phyloP scores from a whole-genome alignment of 2,329 filamentous ascomycete species.

The Monosporascus ibericus region DNA sequence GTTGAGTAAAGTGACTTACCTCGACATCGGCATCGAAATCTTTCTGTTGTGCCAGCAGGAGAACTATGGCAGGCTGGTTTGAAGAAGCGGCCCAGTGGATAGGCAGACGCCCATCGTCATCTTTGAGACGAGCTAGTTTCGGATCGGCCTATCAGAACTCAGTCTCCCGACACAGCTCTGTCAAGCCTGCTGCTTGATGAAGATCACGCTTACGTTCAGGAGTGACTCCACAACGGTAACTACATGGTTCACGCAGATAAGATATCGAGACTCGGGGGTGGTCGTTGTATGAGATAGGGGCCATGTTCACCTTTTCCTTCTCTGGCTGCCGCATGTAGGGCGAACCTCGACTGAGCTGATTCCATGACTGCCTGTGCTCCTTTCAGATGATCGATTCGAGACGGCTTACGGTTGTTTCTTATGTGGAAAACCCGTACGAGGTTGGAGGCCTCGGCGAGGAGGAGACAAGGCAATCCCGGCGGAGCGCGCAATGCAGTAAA shows the following conservation, averaged over 20 bases:
- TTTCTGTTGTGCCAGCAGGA: constrained; percentile 62
- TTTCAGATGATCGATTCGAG: not conserved
- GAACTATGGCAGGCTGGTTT: constrained; percentile 69
- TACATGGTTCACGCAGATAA: constrained; percentile 27
- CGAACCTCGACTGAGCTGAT: constrained; percentile 51
- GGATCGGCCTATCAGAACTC: constrained; percentile 58
- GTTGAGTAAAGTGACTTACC: constrained; percentile 33
- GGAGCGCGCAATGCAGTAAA: not conserved
- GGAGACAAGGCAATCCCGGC: not conserved
- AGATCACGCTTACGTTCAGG: constrained; percentile 47
- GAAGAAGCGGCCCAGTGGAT: constrained; percentile 92
- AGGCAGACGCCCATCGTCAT: constrained; percentile 83
- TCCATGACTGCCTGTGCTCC: not conserved
- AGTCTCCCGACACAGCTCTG: constrained; percentile 19
- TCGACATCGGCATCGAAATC: constrained; percentile 80
- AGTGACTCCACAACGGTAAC: constrained; percentile 68
- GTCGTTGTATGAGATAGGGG: not conserved
- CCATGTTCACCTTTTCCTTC: constrained; percentile 68
- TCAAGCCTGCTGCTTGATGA: not conserved
- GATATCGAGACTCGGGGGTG: not conserved
- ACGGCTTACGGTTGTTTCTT: not conserved
- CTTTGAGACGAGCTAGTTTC: constrained; percentile 64
- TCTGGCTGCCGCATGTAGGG: constrained; percentile 78
- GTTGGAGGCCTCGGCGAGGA: not conserved
- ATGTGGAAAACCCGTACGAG: not conserved